Conservation (phyloP, 495 filamentous ascomycete genomes). For the Echria macrotheca region DNA sequence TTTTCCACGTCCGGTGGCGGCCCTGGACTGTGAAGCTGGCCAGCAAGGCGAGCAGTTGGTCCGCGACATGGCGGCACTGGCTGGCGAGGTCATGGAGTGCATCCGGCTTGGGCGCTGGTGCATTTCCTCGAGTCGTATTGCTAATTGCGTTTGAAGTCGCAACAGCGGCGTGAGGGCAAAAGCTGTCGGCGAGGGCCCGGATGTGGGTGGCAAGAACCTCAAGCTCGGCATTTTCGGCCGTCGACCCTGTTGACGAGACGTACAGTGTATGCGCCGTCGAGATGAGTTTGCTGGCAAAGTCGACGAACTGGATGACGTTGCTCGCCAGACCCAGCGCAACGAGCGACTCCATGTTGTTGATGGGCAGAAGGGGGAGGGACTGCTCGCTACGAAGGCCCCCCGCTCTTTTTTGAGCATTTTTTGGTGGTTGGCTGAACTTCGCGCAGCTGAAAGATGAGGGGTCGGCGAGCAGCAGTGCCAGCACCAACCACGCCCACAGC, state of each 20-base stretch:
- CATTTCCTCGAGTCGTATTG: not conserved
- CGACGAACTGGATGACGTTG: not conserved
- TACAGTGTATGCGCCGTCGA: not conserved
- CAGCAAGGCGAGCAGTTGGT: not conserved
- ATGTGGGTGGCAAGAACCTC: not conserved
- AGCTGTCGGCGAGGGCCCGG: not conserved
- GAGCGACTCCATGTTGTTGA: not conserved
- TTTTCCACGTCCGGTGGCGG: conserved; percentile 2
- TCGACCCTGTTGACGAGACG: not conserved
- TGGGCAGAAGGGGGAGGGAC: not conserved
- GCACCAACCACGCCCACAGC: no score
- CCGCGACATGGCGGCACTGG: not conserved
- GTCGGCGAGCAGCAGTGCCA: no score
- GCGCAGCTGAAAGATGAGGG: no score
- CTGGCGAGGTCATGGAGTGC: not conserved
- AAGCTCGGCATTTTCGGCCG: not conserved
- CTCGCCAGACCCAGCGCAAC: not conserved
- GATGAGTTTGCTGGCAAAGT: not conserved
- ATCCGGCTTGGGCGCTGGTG: not conserved
- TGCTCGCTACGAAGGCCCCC: not conserved
- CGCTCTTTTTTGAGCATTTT: not conserved
- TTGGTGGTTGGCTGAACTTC: no score
- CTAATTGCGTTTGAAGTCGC: no score
- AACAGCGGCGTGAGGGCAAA: no score
- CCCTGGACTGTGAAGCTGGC: not conserved